These are phyloP conservation scores for Protomyces lactucae-debilis DNA, from an alignment of 1,139 yeast genomes.

Conservation along the genomic window DNA sequence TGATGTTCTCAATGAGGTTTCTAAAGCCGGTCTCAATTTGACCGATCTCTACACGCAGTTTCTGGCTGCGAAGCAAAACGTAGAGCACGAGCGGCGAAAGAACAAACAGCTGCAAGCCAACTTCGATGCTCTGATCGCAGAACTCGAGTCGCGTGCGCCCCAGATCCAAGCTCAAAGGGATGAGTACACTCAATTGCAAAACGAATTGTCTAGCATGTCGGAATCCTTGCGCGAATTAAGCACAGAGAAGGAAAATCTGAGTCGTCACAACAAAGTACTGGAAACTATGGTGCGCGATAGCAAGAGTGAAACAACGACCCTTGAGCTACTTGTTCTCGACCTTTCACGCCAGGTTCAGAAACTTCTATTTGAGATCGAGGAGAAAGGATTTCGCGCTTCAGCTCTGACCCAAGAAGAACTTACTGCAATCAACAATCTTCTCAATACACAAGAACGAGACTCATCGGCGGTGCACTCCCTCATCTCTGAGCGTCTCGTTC, in stretches of 20 bases:
- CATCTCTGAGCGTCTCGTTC: slow-evolving; percentile 67
- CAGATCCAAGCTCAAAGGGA: slow-evolving; percentile 63
- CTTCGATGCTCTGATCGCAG: slow-evolving; percentile 64
- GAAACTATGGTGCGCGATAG: slow-evolving; percentile 35
- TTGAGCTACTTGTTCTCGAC: slow-evolving; percentile 52
- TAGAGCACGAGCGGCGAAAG: slow-evolving; percentile 64
- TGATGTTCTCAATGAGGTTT: slow-evolving; percentile 46
- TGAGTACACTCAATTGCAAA: slow-evolving; percentile 48
- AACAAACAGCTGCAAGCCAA: slow-evolving; percentile 67
- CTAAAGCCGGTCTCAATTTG: slow-evolving; percentile 56
- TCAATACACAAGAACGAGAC: neutral
- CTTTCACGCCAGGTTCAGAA: slow-evolving; percentile 74
- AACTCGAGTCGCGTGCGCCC: slow-evolving; percentile 77
- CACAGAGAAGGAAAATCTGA: slow-evolving; percentile 44
- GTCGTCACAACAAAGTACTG: slow-evolving; percentile 37
- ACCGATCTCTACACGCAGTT: slow-evolving; percentile 67
- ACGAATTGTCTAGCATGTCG: slow-evolving; percentile 51
- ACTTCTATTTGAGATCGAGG: slow-evolving; percentile 61
- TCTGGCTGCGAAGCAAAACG: slow-evolving; percentile 55
- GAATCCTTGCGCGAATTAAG: slow-evolving; percentile 47
- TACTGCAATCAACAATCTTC: slow-evolving; percentile 44
- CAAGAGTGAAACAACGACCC: slow-evolving; percentile 40
- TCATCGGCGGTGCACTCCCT: slow-evolving; percentile 43
- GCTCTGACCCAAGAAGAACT: slow-evolving; percentile 59
- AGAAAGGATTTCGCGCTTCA: slow-evolving; percentile 49